phyloP scores from a whole-genome alignment of 805 yeast genomes.

The Starmera dryadoides region DNA sequence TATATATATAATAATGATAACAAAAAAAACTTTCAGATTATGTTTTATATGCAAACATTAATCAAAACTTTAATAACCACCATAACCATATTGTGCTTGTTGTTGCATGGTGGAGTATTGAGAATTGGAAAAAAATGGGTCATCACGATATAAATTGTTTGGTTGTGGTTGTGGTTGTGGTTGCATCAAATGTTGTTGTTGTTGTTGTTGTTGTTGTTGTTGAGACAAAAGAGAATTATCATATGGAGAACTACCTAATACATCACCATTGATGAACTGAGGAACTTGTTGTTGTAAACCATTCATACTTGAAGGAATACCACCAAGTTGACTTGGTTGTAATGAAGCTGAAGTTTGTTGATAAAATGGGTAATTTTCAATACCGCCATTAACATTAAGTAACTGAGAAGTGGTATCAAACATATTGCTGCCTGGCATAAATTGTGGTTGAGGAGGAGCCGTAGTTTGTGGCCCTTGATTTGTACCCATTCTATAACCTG shows the following conservation, averaged over 20 bases:
- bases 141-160: background rate
- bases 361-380: background rate
- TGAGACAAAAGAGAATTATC: background rate
- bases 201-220: background rate
- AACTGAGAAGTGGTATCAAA: background rate
- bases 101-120: background rate
- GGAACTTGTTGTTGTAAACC: background rate
- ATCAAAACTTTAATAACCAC: too few relatives aligned
- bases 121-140: background rate
- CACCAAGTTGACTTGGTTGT: background rate
- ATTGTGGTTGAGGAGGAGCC: background rate
- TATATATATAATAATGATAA: too few relatives aligned
- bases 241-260: background rate
- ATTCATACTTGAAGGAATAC: too few relatives aligned
- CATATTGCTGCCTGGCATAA: background rate
- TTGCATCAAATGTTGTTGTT: background rate
- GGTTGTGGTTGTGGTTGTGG: too few relatives aligned
- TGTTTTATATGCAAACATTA: too few relatives aligned
- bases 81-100: background rate
- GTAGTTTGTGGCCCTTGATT: background rate
- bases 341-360: background rate
- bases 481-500: background rate
- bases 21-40: too few relatives aligned
- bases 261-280: background rate
- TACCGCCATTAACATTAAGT: background rate